phyloP scores from a whole-genome alignment of 768 basidiomycete genomes.

The Hericium rajendrae region DNA sequence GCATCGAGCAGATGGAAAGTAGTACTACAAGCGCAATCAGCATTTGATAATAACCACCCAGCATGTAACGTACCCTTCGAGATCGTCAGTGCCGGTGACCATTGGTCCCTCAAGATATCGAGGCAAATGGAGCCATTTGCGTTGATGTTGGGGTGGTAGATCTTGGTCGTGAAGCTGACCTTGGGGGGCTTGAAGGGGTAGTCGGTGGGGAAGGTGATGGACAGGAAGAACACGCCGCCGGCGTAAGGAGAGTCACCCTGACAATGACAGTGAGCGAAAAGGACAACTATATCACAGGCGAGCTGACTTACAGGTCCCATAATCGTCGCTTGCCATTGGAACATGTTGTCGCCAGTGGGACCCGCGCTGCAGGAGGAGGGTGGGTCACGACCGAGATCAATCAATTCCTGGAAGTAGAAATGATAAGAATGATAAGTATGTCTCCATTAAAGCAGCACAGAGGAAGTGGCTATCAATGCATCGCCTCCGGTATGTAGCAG shows the following conservation, averaged over 20 bases:
- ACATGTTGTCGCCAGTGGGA: constrained; percentile 96
- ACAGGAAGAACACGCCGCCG: constrained; percentile 98
- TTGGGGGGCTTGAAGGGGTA: constrained; percentile 99
- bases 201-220: constrained; percentile 89
- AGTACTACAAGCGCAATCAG: constrained; percentile 46
- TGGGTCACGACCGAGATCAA: constrained; percentile 98
- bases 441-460: background rate
- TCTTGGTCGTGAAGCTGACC: constrained; percentile 99
- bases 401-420: constrained; percentile 66
- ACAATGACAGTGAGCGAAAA: constrained; percentile 8
- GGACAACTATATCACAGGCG: background rate
- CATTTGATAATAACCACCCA: background rate
- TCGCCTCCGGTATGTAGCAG: background rate
- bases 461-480: background rate
- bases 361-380: constrained; percentile 99
- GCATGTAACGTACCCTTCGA: constrained; percentile 70
- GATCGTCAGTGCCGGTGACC: constrained; percentile 97
- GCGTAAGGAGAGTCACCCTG: constrained; percentile 97
- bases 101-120: constrained; percentile 97
- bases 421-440: background rate
- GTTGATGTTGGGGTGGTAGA: constrained; percentile 97
- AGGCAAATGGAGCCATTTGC: constrained; percentile 98
- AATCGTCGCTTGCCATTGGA: constrained; percentile 99
- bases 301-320: constrained; percentile 87
- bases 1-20: constrained; percentile 97